Evolutionary conservation across 768 basidiomycete species (phyloP).

Genomic region (Terana coerulea): DNA sequence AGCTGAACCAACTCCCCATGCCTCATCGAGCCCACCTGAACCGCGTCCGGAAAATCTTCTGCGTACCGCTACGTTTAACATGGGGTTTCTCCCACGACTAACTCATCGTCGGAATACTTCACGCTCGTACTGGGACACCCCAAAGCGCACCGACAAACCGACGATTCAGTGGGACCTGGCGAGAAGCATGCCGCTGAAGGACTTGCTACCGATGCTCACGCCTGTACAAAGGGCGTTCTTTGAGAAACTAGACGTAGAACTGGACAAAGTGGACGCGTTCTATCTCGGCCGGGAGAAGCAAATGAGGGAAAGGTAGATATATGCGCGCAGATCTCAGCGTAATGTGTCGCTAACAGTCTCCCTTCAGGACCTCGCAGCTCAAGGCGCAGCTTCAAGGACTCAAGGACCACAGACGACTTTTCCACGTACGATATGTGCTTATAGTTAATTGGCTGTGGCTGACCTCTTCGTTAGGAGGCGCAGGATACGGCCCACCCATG

Average conservation of each 20-base stretch:
- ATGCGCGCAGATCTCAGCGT: not conserved
- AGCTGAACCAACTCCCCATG: not conserved
- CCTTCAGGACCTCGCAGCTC: slow-evolving; percentile 34
- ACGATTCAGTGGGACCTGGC: slow-evolving; percentile 9
- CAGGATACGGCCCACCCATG: slow-evolving; percentile 1
- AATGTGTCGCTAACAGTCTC: no score
- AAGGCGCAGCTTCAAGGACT: slow-evolving; percentile 74
- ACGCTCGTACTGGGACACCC: slow-evolving; percentile 1
- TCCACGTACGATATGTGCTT: slow-evolving; percentile 40
- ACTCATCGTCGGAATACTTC: slow-evolving; percentile 6
- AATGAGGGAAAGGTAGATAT: slow-evolving; percentile 37
- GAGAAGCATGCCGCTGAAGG: slow-evolving; percentile 21
- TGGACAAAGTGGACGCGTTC: slow-evolving; percentile 85
- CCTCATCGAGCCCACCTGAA: not conserved
- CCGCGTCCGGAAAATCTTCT: not conserved
- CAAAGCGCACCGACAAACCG: not conserved
- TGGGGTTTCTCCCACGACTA: slow-evolving; percentile 16
- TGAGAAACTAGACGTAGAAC: slow-evolving; percentile 66
- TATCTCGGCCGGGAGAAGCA: slow-evolving; percentile 68
- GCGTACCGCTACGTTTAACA: slow-evolving; percentile 7
- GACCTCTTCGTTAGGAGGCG: not conserved
- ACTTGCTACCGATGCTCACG: slow-evolving; percentile 51
- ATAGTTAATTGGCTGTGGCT: no score
- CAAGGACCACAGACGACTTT: slow-evolving; percentile 57
- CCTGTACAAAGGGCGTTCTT: slow-evolving; percentile 72